Evolutionary conservation across 345 rosid species (phyloP), one percentile per base, ranked within the genome.

Genomic region (Citrus glauca): DNA sequence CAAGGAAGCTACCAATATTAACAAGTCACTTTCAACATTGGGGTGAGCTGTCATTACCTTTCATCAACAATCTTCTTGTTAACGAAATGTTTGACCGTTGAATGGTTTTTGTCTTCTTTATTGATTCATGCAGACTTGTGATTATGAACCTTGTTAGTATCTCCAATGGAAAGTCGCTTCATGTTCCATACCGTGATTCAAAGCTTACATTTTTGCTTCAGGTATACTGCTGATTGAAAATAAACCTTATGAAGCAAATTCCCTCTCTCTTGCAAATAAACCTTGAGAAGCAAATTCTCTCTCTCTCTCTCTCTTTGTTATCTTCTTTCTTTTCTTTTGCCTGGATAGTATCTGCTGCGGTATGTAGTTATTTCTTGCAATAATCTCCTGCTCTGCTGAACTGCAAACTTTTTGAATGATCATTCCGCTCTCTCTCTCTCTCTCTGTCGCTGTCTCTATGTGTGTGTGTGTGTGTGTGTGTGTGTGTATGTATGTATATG

Each of bases 181-280:
- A 97, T 84, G 98, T 97, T 77, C 99, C 99, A 73, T 97, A 97
- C 60, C 86, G 99, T 79, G 99, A 97, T 82, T 97, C 99, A 33
- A 97, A 94, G 88, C 98, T 97, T 75, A 97, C 99, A 14, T 94
- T 97, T 86, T 87, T 94, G 85, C 99, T 97, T 83, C 99, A 97
- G 98, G 99, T 90, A 86, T 38, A 78, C 56, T 4, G 55, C 55
- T 69, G 73, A 11, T 77, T 19, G 22, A 30, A 30, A 32, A n/a
- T 22, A 59, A n/a, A 53, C 45, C 50, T 55, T 74, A 19, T 19
- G 32, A 71, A 30, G 68, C 28, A 33, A 35, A n/a, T 76, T 76
- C 28, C 17, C 57, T 53, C 6, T 48, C 19, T 48, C 28, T 48
- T 19, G 8, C 6, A 35, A 35, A 35, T 35, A 35, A 35, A 35